Base-by-base conservation (phyloP, 306 rosid genomes). In the Datisca glomerata region DNA sequence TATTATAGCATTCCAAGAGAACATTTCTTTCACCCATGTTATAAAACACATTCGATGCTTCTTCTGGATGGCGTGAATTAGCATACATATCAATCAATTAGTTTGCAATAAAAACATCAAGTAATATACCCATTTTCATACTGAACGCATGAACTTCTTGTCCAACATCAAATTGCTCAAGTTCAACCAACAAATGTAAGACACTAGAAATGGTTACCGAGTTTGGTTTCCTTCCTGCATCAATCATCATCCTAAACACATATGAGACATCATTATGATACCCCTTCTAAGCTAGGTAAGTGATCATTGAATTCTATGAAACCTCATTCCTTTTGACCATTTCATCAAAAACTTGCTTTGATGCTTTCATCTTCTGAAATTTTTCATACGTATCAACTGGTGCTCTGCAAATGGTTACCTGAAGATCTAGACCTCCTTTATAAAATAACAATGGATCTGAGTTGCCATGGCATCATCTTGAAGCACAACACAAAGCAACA, bases 1-100 rank as follows among this genome's bases (percentile, higher is more conserved):
- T 39, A 82, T 41, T 94, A 79, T 82, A 15, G 94, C 82, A 74
- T 82, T 87, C 94, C 93, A 86, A 13, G 96, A 79, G 46, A 36
- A 59, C 46, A 31, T 73, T 81, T 70, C 64, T 86, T 28, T 53
- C 67, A 36, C 47, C 68, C 72, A 72, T 73, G 33, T 55, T 61
- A 36, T 67, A 55, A 54, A 87, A 87, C 41, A 82, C 66, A 45
- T 44, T 17, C 12, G 78, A 66, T 2, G 96, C 93, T 45, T 39
- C 34, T 19, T 41, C 18, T 8, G 74, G 45, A 56, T 15, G 28
- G 49, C 94, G 93, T 24, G 87, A 73, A 51, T 87, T 87, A 7
- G 85, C 78, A 55, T 83, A 82, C 82, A 83, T 68, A 55, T 82
- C 94, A 39, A 87, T 82, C 38, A 82, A 61, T 6, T 93, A 79